Evolutionary conservation across 768 basidiomycete species (phyloP), one percentile per base, ranked within the genome.

Genomic region (Postia placenta): DNA sequence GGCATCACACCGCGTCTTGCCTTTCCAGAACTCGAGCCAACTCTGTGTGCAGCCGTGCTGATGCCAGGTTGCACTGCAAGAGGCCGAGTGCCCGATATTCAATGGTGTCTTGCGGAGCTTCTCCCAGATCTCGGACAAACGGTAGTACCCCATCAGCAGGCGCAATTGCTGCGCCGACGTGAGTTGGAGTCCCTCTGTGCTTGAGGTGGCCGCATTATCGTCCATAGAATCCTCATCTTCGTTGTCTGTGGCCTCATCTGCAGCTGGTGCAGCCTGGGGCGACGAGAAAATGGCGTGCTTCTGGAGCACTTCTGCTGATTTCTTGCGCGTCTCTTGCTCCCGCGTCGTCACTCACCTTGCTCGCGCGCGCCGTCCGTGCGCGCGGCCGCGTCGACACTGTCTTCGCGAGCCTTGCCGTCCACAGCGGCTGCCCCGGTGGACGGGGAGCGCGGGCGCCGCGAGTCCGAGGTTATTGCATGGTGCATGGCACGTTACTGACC

Each of bases 21-120:
- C 85, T 64, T 83, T 84, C 86, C 86, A 88, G 60, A 87, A 88
- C 45, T 87, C 85, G 11, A 78, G 60, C 85, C 85, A 88, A 48
- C 79, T 79, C 62, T 85, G 83, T 20, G 74, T 77, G 55, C 86
- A 88, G 17, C 79, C 76, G 48, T 82, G 80, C 56, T 84, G 83
- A 58, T 85, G 81, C 83, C 84, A 87, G 9, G 79, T 81, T 14
- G 81, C 75, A 36, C 74, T 77, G 56, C 86, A 87, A 3, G 76
- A 67, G 6, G 75, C 62, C 1, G 80, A 74, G 56, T 88, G 86
- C 25, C 81, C 80, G 53, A 87, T 85, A n/a, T 64, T 60, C 25
- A 80, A 74, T 4, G 84, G 82, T 14, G 68, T 64, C 3, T 63
- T 63, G 20, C 84, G 81, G 12, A 87, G 64, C 20, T 69, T 69